These are phyloP conservation scores for Brettanomyces anomalus DNA, from an alignment of 805 yeast species.

Conservation along the genomic window DNA sequence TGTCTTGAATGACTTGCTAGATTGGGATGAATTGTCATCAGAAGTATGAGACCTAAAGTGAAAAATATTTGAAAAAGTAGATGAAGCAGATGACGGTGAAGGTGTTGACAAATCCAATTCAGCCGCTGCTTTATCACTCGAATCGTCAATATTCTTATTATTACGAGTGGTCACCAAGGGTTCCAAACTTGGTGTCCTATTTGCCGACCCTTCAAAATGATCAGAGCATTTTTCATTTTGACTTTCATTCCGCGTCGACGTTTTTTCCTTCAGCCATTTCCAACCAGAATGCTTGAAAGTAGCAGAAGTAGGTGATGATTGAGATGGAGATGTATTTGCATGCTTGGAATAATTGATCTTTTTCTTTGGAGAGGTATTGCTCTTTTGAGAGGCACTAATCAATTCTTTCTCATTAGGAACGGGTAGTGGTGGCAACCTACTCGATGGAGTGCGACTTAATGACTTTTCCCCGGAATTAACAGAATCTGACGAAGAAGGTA, in stretches of 20 bases:
- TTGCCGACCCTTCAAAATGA: too few species aligned
- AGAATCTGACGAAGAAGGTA: too few species aligned
- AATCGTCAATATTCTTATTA: too few species aligned
- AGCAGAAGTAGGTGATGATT: not conserved
- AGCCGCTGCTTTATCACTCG: too few species aligned
- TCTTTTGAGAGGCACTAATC: too few species aligned
- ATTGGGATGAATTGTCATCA: not conserved
- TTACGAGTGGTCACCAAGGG: too few species aligned
- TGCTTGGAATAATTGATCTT: too few species aligned
- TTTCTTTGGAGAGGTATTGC: not conserved
- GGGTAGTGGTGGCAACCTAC: slow-evolving; percentile 10
- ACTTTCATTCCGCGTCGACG: not conserved
- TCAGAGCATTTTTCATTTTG: not conserved
- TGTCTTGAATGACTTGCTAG: not conserved
- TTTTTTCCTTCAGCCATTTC: slow-evolving; percentile 2
- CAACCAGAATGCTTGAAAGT: slow-evolving; percentile 1
- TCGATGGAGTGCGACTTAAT: slow-evolving; percentile 1
- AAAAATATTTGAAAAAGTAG: not conserved
- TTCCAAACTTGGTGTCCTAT: too few species aligned
- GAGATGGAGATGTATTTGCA: too few species aligned
- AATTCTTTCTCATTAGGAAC: not conserved
- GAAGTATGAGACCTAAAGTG: not conserved
- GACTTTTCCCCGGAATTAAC: not conserved
- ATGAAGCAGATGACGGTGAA: not conserved
- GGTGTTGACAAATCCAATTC: not conserved